phyloP scores from a whole-genome alignment of 1,139 yeast species.

The Yamadazyma diospyri region DNA sequence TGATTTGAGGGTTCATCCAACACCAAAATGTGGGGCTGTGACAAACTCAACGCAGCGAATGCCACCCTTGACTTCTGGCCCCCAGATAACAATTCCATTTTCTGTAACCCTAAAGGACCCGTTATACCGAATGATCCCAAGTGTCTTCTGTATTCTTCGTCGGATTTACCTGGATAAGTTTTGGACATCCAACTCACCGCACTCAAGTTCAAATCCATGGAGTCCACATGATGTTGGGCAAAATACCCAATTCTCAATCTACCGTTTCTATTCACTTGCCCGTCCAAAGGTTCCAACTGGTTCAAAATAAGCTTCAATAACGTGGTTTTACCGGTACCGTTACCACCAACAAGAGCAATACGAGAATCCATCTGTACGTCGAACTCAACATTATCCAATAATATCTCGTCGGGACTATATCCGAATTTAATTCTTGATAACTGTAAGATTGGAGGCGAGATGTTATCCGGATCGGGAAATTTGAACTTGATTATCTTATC shows the following conservation, averaged over 20 bases:
- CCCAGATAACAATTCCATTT: slow-evolving; percentile 87
- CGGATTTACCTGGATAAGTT: slow-evolving; percentile 88
- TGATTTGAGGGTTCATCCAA: slow-evolving; percentile 99
- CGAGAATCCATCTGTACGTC: slow-evolving; percentile 93
- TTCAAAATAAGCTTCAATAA: slow-evolving; percentile 83
- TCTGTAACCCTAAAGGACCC: slow-evolving; percentile 88
- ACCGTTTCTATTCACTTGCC: slow-evolving; percentile 75
- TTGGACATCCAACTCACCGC: slow-evolving; percentile 95
- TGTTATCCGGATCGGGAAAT: slow-evolving; percentile 91
- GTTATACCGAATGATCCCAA: slow-evolving; percentile 96
- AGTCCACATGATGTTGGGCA: slow-evolving; percentile 99
- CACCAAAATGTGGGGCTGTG: slow-evolving; percentile 87
- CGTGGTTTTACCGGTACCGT: slow-evolving; percentile 99
- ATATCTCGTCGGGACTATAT: slow-evolving; percentile 59
- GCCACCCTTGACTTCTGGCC: slow-evolving; percentile 99
- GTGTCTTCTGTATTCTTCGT: slow-evolving; percentile 95
- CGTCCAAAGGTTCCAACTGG: slow-evolving; percentile 64
- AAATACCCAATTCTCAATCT: slow-evolving; percentile 92
- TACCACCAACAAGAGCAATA: slow-evolving; percentile 96
- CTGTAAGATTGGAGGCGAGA: slow-evolving; percentile 93
- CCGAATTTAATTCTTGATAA: slow-evolving; percentile 86
- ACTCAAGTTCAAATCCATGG: slow-evolving; percentile 85
- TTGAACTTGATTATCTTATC: slow-evolving; percentile 81
- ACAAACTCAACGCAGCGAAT: slow-evolving; percentile 88
- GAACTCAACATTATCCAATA: slow-evolving; percentile 73